Evolutionary conservation across 2,329 filamentous ascomycete species (phyloP).

Genomic region (Colletotrichum sp.): DNA sequence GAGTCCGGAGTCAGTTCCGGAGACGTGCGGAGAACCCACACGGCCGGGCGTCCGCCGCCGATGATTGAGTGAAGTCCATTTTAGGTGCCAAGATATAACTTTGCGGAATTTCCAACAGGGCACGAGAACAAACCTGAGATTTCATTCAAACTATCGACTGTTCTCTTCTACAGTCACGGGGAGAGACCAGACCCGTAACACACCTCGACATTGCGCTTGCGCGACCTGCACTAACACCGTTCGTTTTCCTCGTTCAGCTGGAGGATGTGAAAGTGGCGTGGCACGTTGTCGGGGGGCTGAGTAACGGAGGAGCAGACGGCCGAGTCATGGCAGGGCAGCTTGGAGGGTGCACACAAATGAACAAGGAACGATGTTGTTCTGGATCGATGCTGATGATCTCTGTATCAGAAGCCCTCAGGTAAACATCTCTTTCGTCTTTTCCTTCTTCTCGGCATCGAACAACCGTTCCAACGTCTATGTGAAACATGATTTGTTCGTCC

Average conservation of each 20-base stretch:
- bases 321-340: not conserved
- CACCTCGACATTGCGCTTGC: not conserved
- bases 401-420: not conserved
- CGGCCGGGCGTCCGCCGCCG: not conserved
- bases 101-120: not conserved
- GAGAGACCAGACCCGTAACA: not conserved
- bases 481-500: not conserved
- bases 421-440: not conserved
- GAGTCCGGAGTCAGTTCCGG: not conserved
- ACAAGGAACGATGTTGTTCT: not conserved
- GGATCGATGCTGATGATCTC: not conserved
- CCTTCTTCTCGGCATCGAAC: not conserved
- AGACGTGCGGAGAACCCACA: not conserved
- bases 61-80: not conserved
- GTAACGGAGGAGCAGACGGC: not conserved
- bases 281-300: not conserved
- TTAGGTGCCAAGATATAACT: not conserved
- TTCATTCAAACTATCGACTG: not conserved
- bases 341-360: not conserved
- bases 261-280: not conserved
- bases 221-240: not conserved
- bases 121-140: not conserved
- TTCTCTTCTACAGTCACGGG: not conserved
- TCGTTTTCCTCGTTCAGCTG: not conserved
- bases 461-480: not conserved